Evolutionary conservation across 78 protist species (phyloP).

Genomic region (Cavenderia fasciculata): DNA sequence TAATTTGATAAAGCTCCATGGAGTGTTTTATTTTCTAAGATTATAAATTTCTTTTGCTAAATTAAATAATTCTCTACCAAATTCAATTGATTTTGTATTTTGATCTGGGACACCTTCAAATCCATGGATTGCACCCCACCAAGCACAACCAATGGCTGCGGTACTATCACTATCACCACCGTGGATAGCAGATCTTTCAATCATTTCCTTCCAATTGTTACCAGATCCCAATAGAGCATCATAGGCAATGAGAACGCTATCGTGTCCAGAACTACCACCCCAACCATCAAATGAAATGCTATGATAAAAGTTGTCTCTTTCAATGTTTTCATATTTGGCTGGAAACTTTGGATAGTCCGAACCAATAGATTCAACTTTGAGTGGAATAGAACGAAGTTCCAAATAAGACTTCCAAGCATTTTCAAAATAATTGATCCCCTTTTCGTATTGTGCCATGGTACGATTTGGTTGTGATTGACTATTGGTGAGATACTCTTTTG

Average conservation of each 20-base stretch:
- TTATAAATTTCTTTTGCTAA: background rate
- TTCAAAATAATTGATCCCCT: slow-evolving; percentile 72
- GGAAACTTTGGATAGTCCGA: slow-evolving; percentile 80
- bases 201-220: slow-evolving; percentile 47
- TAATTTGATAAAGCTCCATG: no score
- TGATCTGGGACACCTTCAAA: slow-evolving; percentile 55
- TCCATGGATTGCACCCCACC: slow-evolving; percentile 88
- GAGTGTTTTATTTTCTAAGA: slow-evolving; percentile 12
- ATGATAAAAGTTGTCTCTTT: slow-evolving; percentile 74
- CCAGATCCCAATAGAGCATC: slow-evolving; percentile 82
- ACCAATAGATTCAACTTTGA: background rate
- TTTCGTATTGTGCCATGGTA: slow-evolving; percentile 3
- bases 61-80: background rate
- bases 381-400: slow-evolving; percentile 45
- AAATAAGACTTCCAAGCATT: slow-evolving; percentile 64
- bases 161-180: slow-evolving; percentile 89
- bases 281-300: slow-evolving; percentile 67
- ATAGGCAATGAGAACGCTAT: slow-evolving; percentile 79
- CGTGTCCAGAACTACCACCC: slow-evolving; percentile 88
- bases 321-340: slow-evolving; percentile 17
- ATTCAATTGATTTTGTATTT: slow-evolving; percentile 37
- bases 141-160: slow-evolving; percentile 85
- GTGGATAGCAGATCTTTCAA: slow-evolving; percentile 74
- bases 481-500: slow-evolving; percentile 44
- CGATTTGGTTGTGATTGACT: slow-evolving; percentile 27